Percentiles rank a stretch among this genome's conserved stretches.
These are phyloP conservation scores for Allodekkera sacchari DNA, from an alignment of 805 yeast species.

Conservation along the genomic window DNA sequence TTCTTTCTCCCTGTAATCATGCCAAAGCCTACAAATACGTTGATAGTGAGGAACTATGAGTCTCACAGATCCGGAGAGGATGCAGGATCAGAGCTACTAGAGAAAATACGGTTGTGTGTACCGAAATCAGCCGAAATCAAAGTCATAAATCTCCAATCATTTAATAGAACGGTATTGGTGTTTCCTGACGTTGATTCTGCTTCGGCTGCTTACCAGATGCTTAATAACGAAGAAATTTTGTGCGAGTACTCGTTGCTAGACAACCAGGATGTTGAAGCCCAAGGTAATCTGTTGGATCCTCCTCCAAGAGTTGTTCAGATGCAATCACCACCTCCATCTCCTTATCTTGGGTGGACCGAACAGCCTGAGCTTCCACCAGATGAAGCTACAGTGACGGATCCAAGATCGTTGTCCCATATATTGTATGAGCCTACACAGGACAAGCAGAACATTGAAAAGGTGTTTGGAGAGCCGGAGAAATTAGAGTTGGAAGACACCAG, in stretches of 20 bases:
- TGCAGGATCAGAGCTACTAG: background rate
- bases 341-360: conserved; percentile 24
- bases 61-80: conserved; percentile 6
- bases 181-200: conserved; percentile 15
- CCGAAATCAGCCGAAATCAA: too few relatives aligned
- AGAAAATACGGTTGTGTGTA: too few relatives aligned
- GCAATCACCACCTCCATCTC: conserved; percentile 29
- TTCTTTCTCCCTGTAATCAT: too few relatives aligned
- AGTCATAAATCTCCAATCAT: conserved; percentile 16
- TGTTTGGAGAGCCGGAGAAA: conserved; percentile 6
- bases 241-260: conserved; percentile 16
- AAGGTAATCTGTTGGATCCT: conserved; percentile 9
- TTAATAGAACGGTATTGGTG: conserved; percentile 19
- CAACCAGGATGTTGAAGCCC: conserved; percentile 5
- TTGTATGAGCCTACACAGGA: conserved; percentile 13
- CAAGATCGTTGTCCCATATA: conserved; percentile 21
- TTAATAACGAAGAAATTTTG: conserved; percentile 13
- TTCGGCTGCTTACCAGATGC: conserved; percentile 6
- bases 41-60: conserved; percentile 13
- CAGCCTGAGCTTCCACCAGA: conserved; percentile 27
- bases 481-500: conserved; percentile 3
- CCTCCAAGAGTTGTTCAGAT: conserved; percentile 23
- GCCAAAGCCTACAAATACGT: conserved; percentile 24
- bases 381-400: conserved; percentile 21
- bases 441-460: conserved; percentile 3